Conservation (phyloP, 345 rosid species). For the Rhizophora mangle region DNA sequence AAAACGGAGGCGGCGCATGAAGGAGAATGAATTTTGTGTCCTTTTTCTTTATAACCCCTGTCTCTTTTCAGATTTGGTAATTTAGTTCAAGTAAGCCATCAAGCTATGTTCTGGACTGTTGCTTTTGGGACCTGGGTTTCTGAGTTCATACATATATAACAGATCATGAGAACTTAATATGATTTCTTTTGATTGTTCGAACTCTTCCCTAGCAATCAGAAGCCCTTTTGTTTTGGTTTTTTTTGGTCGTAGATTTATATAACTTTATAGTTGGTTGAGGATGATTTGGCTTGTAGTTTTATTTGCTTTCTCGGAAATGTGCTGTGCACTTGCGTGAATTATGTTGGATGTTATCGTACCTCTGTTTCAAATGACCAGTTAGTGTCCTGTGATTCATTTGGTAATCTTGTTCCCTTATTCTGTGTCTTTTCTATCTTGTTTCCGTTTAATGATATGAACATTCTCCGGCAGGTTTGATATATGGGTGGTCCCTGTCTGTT, state of each 20-base stretch:
- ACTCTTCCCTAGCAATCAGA: background rate
- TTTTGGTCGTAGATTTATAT: background rate
- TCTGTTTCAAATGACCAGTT: background rate
- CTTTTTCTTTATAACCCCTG: background rate
- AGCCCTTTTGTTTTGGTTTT: background rate
- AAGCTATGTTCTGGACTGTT: background rate
- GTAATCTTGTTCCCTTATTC: conserved; percentile 1
- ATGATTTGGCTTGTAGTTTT: background rate
- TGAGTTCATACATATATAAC: background rate
- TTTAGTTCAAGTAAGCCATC: conserved; percentile 2
- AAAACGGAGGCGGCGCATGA: background rate
- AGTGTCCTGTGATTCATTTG: background rate
- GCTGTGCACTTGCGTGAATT: no score
- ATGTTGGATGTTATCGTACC: no score
- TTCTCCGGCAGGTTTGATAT: background rate
- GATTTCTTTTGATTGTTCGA: background rate
- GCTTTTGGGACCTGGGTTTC: background rate
- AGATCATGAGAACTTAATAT: background rate
- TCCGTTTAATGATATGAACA: background rate
- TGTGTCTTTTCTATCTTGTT: background rate
- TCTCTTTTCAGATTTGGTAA: background rate
- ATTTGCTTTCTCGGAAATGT: background rate
- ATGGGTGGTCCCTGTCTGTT: background rate
- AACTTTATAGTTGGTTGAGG: no score
- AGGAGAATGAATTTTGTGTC: background rate